Base-by-base conservation (phyloP, 768 basidiomycete genomes). In the Russula lepida region DNA sequence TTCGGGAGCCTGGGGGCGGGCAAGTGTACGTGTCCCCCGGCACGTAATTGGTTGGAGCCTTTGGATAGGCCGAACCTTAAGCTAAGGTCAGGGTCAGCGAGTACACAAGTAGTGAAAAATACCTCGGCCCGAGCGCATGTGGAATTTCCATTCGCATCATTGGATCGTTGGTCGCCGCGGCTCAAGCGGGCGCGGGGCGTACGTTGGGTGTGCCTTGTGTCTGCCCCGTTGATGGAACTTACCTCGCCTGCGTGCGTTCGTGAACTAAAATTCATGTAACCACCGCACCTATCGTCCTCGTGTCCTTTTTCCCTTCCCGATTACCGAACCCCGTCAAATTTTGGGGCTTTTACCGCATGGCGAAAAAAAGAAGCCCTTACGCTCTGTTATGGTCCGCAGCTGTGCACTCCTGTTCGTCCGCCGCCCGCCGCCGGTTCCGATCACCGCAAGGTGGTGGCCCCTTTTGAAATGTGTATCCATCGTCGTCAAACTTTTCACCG, bases 81-180 rank as follows among this genome's bases (percentile, higher is more conserved):
- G 25, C 25, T 54, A 53, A 37, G 52, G 56, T 64, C 64, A 64
- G 64, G 64, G 58, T 59, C 60, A 39, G 25, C 15, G 23, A 37
- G 51, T 21, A 8, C n/a, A n/a, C n/a, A 11, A 9, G 13, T 12
- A 11, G 9, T 2, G 2, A 33, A 12, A 33, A 35, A 35, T 4
- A 15, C 23, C 46, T 46, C 46, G 46, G 46, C 3, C 46, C 46
- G 46, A 27, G 46, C 46, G 46, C 46, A 12, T 15, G n/a, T 12
- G 25, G n/a, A 44, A 44, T 44, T 44, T 44, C n/a, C 44, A 23
- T 23, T 21, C 44, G 39, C 39, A 4, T 8, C 9, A 3, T 43
- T 19, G n/a, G 8, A 41, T 5, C 6, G 15, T 2, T 19, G 17
- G 32, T n/a, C 37, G 19, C 54, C 54, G 54, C 54, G 43, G 54